Base-by-base conservation (phyloP, 495 filamentous ascomycete genomes). In the Aspergillus leporis region DNA sequence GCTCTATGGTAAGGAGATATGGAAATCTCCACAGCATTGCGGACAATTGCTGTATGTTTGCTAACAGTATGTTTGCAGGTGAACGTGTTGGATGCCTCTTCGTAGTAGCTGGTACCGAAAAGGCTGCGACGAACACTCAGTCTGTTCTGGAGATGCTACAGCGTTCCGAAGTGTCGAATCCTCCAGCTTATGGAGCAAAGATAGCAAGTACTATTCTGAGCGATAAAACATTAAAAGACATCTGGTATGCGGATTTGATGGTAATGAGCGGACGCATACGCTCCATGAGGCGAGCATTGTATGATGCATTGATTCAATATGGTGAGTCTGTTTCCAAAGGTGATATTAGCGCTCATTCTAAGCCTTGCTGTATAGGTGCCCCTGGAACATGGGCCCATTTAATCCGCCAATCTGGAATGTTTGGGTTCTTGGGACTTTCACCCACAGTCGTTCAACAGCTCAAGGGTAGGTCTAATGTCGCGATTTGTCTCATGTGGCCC, bases 211-310 rank as follows among this genome's bases (percentile, higher is more conserved):
- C 63, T 2, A 63, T 81, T 12, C 57, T 80, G 16, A 51, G 40
- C 4, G 62, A 65, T 8, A 50, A 65, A 5, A 51, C 55, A 0
- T 56, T 78, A n/a, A 45, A 48, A 12, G 16, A 62, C 23, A 55
- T 72, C 54, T 81, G 78, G 78, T 65, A 61, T 23, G 58, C 68
- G n/a, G 75, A 79, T 54, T 58, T 79, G 59, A 55, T 53, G 13
- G 71, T 66, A 0, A 81, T 79, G 76, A 74, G 71, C 58, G 41
- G 57, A 31, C 65, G 74, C 1, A 74, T 78, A 36, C 66, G 61
- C 19, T 58, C 61, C 1, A 76, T 77, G 74, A 66, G 75, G 48
- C 49, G 52, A 21, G 62, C 31, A 7, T 50, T 79, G 6, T 66
- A 67, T 36, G 61, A 71, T 1, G 55, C 60, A 21, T 53, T 77